phyloP scores from a whole-genome alignment of 148 eudicot species.

The Chenopodium formosanum region DNA sequence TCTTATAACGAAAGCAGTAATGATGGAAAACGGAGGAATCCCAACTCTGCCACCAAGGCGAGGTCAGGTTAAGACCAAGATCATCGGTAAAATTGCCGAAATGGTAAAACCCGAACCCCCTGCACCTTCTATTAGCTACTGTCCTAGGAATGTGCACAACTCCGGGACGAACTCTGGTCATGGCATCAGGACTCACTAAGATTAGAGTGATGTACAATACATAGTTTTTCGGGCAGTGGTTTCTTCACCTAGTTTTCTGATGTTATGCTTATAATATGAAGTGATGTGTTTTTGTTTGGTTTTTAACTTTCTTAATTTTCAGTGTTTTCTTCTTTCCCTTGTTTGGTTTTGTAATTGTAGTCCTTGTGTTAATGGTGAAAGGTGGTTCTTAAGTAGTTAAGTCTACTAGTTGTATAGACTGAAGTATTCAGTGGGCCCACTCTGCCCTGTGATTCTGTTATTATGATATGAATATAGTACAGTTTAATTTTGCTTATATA shows the following conservation, averaged over 20 bases:
- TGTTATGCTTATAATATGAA: not conserved
- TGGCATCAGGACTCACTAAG: not conserved
- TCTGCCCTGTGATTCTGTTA: not conserved
- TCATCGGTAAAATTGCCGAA: conserved; percentile 15
- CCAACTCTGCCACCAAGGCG: conserved; percentile 20
- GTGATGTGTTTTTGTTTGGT: not conserved
- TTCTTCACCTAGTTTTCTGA: not conserved
- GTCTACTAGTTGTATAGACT: not conserved
- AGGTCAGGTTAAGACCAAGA: conserved; percentile 28
- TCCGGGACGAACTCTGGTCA: not conserved
- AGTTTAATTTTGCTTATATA: too few relatives aligned
- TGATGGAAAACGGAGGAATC: not conserved
- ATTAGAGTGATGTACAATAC: not conserved
- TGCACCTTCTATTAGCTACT: conserved; percentile 4
- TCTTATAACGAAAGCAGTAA: not conserved
- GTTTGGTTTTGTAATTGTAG: not conserved
- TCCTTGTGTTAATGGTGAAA: not conserved
- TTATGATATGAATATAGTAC: not conserved
- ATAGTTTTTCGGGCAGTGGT: not conserved
- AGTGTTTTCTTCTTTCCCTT: not conserved
- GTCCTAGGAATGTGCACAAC: conserved; percentile 18
- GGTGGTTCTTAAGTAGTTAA: not conserved
- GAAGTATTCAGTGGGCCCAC: not conserved
- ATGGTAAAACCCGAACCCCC: conserved; percentile 1
- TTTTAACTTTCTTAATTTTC: not conserved